phyloP scores from a whole-genome alignment of 345 rosid genomes.

The Dipteronia sinensis region DNA sequence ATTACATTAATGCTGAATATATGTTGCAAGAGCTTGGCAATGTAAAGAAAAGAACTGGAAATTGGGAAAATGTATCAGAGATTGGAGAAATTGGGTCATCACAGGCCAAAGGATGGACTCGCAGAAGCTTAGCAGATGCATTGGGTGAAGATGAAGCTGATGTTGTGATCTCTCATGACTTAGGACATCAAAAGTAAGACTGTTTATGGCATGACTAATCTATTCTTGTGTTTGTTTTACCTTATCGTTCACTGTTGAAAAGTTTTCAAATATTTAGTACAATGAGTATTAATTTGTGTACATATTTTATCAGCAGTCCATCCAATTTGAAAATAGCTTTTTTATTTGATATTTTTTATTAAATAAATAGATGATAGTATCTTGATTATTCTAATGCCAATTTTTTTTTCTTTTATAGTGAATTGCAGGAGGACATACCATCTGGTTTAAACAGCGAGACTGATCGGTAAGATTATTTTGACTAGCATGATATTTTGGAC shows the following conservation, averaged over 20 bases:
- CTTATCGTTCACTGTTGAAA: neutral
- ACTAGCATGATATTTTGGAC: conserved; percentile 22
- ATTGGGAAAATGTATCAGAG: conserved; percentile 35
- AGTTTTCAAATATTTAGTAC: conserved; percentile 1
- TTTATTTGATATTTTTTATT: conserved; percentile 2
- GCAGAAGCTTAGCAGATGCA: conserved; percentile 88
- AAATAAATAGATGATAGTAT: neutral
- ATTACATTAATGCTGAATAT: conserved; percentile 80
- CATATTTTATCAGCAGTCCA: neutral
- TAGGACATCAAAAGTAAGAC: conserved; percentile 53
- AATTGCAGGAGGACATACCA: conserved; percentile 23
- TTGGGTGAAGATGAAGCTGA: conserved; percentile 99
- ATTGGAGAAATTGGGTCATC: conserved; percentile 48
- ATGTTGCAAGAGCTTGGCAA: conserved; percentile 77
- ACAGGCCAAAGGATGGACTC: conserved; percentile 54
- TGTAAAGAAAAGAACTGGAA: conserved; percentile 55
- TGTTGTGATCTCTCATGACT: conserved; percentile 70
- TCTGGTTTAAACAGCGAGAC: conserved; percentile 20
- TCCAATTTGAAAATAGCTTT: neutral
- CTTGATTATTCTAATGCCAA: neutral
- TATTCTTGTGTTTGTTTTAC: neutral
- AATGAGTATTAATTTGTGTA: neutral
- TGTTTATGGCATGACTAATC: conserved; percentile 9
- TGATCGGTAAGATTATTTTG: conserved; percentile 24
- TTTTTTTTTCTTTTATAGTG: conserved; percentile 19